Conservation (phyloP, 805 yeast species). For the Clavispora asparagi region DNA sequence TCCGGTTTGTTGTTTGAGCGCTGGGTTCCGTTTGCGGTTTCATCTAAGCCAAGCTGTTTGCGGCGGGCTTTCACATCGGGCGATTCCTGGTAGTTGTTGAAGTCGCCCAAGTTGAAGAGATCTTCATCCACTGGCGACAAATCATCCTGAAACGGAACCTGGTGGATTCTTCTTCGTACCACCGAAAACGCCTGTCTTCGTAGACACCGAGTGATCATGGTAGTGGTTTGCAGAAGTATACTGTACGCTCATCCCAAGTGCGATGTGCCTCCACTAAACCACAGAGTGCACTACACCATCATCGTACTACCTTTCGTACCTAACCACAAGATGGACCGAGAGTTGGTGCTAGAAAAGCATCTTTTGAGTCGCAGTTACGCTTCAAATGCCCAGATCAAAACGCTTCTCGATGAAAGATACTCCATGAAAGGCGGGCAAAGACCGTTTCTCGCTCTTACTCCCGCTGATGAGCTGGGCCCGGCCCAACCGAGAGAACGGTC, state of each 20-base stretch:
- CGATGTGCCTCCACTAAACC: background rate
- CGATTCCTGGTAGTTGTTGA: slow-evolving; percentile 33
- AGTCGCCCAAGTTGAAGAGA: slow-evolving; percentile 33
- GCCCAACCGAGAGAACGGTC: slow-evolving; percentile 5
- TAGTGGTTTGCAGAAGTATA: background rate
- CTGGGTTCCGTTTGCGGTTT: background rate
- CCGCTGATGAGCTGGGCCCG: slow-evolving; percentile 25
- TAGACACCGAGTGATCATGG: slow-evolving; percentile 4
- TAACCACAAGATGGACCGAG: slow-evolving; percentile 32
- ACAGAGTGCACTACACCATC: background rate
- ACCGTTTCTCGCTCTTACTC: slow-evolving; percentile 37
- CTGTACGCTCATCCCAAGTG: background rate
- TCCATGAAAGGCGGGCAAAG: slow-evolving; percentile 43
- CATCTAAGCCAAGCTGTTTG: slow-evolving; percentile 3
- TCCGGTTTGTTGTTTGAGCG: too few species aligned
- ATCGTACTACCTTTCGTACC: background rate
- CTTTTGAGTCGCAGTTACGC: slow-evolving; percentile 42
- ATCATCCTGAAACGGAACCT: slow-evolving; percentile 38
- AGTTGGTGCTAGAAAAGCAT: slow-evolving; percentile 41
- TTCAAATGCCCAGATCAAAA: slow-evolving; percentile 30
- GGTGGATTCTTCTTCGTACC: slow-evolving; percentile 3
- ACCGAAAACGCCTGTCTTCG: background rate
- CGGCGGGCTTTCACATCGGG: slow-evolving; percentile 20
- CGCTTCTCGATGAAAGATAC: slow-evolving; percentile 42
- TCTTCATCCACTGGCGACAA: slow-evolving; percentile 28